phyloP scores from a whole-genome alignment of 441 rosid species.

The Cnidoscolus chayamansa region DNA sequence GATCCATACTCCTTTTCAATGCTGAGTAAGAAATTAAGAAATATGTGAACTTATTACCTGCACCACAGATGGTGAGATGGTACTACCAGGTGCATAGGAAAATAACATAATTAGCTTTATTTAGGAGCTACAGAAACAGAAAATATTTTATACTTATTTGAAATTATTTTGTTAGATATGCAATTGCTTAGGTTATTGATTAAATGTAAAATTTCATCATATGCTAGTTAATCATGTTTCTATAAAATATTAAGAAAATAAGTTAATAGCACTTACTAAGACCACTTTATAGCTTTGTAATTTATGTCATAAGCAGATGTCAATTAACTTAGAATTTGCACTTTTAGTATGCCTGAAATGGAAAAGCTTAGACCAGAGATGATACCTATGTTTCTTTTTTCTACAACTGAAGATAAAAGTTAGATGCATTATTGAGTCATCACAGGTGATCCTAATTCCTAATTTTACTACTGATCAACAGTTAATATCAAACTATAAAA shows the following conservation, averaged over 20 bases:
- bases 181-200: not conserved
- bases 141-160: not conserved
- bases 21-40: not conserved
- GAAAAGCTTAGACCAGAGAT: not conserved
- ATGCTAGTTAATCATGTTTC: not conserved
- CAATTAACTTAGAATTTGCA: not conserved
- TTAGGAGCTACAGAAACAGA: not conserved
- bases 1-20: not conserved
- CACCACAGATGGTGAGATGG: not conserved
- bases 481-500: not conserved
- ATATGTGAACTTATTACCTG: not conserved
- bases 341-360: not conserved
- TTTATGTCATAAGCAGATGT: not conserved
- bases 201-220: not conserved
- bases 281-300: not conserved
- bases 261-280: not conserved
- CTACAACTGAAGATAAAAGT: not conserved
- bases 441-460: not conserved
- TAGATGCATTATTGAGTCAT: not conserved
- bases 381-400: not conserved
- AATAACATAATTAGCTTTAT: not conserved
- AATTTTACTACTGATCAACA: not conserved
- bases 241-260: not conserved
- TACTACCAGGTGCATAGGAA: not conserved
- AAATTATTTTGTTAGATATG: not conserved